Evolutionary conservation across 306 rosid species (phyloP).

Genomic region (Quercus glauca): DNA sequence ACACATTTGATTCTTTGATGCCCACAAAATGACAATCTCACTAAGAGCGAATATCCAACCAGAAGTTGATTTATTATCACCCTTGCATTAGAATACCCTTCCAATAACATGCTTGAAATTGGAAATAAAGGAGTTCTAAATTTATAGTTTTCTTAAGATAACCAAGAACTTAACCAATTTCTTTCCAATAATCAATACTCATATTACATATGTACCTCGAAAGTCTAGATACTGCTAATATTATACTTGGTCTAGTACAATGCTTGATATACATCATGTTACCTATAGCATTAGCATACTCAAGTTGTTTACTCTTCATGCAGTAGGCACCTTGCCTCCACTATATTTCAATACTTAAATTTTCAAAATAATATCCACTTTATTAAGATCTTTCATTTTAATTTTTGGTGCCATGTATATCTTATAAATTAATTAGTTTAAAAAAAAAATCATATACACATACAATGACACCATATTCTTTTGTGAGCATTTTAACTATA

Average conservation of each 20-base stretch:
- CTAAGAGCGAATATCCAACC: too few relatives aligned
- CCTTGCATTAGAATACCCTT: background rate
- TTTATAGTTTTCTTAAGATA: background rate
- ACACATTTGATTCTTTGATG: too few relatives aligned
- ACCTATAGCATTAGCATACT: background rate
- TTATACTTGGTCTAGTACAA: slow-evolving; percentile 2
- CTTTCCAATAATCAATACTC: background rate
- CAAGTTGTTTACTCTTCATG: background rate
- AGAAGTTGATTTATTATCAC: background rate
- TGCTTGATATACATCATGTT: background rate
- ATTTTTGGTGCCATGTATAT: background rate
- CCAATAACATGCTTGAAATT: background rate
- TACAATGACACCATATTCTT: too few relatives aligned
- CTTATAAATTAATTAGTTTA: too few relatives aligned
- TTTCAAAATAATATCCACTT: background rate
- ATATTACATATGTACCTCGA: background rate
- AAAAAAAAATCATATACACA: too few relatives aligned
- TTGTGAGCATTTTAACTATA: too few relatives aligned
- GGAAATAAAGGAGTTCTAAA: background rate
- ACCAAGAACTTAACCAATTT: background rate
- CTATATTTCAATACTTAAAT: too few relatives aligned
- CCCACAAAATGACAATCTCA: too few relatives aligned
- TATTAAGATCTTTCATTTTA: background rate
- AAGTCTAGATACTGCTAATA: background rate
- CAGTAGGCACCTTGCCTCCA: too few relatives aligned